Conservation (phyloP, 345 rosid genomes). For the Citrus maxima region DNA sequence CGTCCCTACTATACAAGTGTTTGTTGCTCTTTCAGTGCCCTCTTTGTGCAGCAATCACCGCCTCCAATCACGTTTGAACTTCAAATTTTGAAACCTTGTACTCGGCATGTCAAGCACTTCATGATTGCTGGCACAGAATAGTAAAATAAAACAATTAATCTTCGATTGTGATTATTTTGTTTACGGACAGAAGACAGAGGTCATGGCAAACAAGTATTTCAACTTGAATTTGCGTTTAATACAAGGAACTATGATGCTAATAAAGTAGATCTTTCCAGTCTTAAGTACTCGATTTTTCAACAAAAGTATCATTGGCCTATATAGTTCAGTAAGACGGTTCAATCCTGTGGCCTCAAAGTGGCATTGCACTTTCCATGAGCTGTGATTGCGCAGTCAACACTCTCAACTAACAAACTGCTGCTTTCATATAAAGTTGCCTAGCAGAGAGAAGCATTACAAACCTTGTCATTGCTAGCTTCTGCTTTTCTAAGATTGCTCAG, state of each 20-base stretch:
- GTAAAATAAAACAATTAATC: neutral
- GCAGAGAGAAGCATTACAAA: neutral
- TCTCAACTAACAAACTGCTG: neutral
- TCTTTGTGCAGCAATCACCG: constrained; percentile 29
- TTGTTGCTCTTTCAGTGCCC: constrained; percentile 11
- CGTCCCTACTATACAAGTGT: constrained; percentile 11
- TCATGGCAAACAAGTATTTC: neutral
- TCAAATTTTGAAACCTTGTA: neutral
- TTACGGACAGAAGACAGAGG: neutral
- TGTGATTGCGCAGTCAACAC: constrained; percentile 14
- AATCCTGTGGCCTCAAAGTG: neutral
- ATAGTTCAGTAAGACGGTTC: too few species aligned
- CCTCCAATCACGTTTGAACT: constrained; percentile 42
- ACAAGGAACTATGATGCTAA: neutral
- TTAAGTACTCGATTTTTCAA: neutral
- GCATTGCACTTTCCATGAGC: constrained; percentile 12
- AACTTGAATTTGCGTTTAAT: constrained; percentile 14
- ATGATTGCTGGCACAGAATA: neutral
- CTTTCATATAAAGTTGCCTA: neutral
- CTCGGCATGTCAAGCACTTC: neutral
- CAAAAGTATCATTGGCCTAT: neutral
- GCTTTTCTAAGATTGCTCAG: neutral
- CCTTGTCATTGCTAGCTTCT: too few species aligned
- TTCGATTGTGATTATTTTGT: neutral
- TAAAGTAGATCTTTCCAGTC: neutral